Evolutionary conservation across 2,329 filamentous ascomycete species (phyloP), one percentile per base, ranked within the genome.

Genomic region (Aspergillus felis): DNA sequence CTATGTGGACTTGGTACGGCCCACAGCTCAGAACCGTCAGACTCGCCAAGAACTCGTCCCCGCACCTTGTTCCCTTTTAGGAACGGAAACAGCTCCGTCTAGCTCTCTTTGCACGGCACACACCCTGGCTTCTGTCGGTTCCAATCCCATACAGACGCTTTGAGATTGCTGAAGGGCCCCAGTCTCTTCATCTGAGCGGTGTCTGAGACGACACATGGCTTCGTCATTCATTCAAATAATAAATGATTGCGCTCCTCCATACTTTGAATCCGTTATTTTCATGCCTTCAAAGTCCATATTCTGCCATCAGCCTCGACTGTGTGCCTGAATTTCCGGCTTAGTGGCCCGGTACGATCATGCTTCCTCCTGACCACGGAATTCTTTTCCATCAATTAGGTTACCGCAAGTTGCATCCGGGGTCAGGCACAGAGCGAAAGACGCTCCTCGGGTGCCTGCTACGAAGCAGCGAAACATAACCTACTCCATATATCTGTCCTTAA

Each of bases 31-130:
- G 22, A 22, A 22, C 22, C 22, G 24, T 25, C 24, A 17, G 32
- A 17, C 32, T 35, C 14, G 32, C 14, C 17, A 17, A 35, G 32
- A 48, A 54, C 25, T n/a, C 8, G 10, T 51, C 56, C 54, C 51
- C 56, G 35, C 51, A 52, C 55, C 32, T 48, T 54, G 35, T 42
- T 42, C 24, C 10, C 42, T 20, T 57, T 55, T 54, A 29, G 55
- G 51, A 55, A 62, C 61, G 61, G 63, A 27, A 9, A 7, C 14
- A 9, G 10, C 57, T 57, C 61, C 61, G 62, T 57, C 35, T 20
- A 64, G 60, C 60, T 60, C 50, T 54, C 27, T 41, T 54, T 29
- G 10, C 48, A 32, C 32, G n/a, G 10, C 27, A 24, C 24, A 24
- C 22, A 22, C 12, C n/a, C n/a, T 51, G 38, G 29, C 54, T 47